Conservation (phyloP, 1,139 yeast genomes). For the Chernovozyma sophiae-reginae region DNA sequence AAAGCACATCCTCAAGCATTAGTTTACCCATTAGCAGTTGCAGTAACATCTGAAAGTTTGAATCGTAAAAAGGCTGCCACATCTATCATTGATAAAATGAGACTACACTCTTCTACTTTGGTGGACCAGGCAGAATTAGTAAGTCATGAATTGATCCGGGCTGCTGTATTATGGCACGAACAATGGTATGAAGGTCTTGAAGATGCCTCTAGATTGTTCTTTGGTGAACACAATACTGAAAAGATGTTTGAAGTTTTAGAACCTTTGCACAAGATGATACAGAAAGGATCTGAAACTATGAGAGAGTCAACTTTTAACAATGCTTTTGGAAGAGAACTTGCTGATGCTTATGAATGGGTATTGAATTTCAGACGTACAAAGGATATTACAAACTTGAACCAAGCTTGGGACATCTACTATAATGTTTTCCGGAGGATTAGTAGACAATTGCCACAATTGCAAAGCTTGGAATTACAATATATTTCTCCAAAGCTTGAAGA, state of each 20-base stretch:
- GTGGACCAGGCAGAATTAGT: slow-evolving; percentile 94
- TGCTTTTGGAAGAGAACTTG: slow-evolving; percentile 88
- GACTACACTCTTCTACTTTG: slow-evolving; percentile 75
- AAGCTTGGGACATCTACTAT: slow-evolving; percentile 97
- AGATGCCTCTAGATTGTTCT: slow-evolving; percentile 90
- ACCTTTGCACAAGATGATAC: slow-evolving; percentile 80
- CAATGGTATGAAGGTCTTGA: slow-evolving; percentile 98
- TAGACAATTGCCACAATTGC: slow-evolving; percentile 83
- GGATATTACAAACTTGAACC: slow-evolving; percentile 85
- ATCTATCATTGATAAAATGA: slow-evolving; percentile 87
- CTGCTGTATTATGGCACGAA: slow-evolving; percentile 96
- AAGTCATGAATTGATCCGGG: slow-evolving; percentile 89
- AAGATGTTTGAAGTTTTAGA: slow-evolving; percentile 91
- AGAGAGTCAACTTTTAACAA: slow-evolving; percentile 91
- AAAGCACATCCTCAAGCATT: slow-evolving; percentile 96
- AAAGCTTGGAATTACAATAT: slow-evolving; percentile 82
- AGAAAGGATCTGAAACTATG: slow-evolving; percentile 86
- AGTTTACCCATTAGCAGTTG: slow-evolving; percentile 93
- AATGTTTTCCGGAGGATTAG: slow-evolving; percentile 89
- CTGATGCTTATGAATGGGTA: slow-evolving; percentile 94
- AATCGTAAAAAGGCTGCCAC: slow-evolving; percentile 89
- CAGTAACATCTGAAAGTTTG: slow-evolving; percentile 88
- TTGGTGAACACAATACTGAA: slow-evolving; percentile 92
- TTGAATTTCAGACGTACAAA: slow-evolving; percentile 77
- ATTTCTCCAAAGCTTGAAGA: slow-evolving; percentile 87